Conservation (phyloP, 2,329 filamentous ascomycete species). For the Epichloe glyceriae region DNA sequence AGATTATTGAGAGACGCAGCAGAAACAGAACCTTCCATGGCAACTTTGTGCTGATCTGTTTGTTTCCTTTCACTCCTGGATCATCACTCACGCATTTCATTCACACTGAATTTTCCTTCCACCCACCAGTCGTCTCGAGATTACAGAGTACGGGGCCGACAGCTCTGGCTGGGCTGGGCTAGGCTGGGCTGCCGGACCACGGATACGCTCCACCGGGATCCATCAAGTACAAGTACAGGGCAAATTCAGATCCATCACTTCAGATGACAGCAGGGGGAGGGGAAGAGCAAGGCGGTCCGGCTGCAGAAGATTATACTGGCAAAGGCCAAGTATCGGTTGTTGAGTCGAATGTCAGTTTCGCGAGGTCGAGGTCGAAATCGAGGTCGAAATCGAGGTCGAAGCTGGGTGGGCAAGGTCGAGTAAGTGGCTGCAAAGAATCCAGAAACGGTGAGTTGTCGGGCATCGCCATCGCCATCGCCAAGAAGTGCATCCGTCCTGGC, state of each 20-base stretch:
- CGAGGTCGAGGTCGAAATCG: not conserved
- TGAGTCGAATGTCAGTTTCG: not conserved
- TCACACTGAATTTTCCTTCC: not conserved
- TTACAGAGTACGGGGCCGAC: too few species aligned
- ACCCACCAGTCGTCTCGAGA: too few species aligned
- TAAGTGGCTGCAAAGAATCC: not conserved
- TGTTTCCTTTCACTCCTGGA: too few species aligned
- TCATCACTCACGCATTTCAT: not conserved
- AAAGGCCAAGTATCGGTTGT: not conserved
- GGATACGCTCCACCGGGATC: not conserved
- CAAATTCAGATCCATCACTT: not conserved
- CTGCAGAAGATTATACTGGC: not conserved
- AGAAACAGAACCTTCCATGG: too few species aligned
- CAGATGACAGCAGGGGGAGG: not conserved
- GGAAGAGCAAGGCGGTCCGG: not conserved
- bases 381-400: not conserved
- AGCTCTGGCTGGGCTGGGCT: not conserved
- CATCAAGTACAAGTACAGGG: not conserved
- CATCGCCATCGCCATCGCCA: not conserved
- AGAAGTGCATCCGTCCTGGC: not conserved
- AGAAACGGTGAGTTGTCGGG: not conserved
- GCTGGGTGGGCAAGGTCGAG: not conserved
- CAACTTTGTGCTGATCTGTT: too few species aligned
- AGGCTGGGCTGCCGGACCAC: not conserved
- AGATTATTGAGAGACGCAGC: too few species aligned